Evolutionary conservation across 768 basidiomycete genomes (phyloP).

Genomic region (Rossbeevera mucosa): DNA sequence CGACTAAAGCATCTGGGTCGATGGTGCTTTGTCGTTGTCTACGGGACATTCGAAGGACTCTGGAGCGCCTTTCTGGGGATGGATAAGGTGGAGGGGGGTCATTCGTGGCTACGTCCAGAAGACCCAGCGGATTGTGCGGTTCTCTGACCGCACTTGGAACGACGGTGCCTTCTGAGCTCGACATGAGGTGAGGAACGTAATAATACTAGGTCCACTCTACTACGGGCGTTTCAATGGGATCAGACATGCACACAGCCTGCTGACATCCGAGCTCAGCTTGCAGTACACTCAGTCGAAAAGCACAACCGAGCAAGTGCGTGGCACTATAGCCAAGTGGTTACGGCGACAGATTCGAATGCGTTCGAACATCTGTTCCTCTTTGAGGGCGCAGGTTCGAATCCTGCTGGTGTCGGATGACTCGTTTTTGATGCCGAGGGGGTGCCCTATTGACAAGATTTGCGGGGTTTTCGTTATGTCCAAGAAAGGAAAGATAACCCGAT

Average conservation of each 20-base stretch:
- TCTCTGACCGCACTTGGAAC: neutral
- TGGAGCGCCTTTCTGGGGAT: conserved; percentile 40
- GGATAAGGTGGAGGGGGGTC: conserved; percentile 78
- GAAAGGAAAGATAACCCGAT: conserved; percentile 9
- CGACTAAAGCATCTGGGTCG: conserved; percentile 36
- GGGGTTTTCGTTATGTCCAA: conserved; percentile 15
- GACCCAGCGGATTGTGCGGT: conserved; percentile 7
- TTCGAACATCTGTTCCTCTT: conserved; percentile 53
- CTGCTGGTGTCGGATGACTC: conserved; percentile 50
- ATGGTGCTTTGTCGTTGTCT: conserved; percentile 28
- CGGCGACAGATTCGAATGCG: conserved; percentile 66
- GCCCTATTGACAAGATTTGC: no score
- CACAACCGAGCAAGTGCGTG: conserved; percentile 4
- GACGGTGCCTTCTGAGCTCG: neutral
- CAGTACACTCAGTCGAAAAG: no score
- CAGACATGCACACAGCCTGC: neutral
- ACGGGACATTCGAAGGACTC: conserved; percentile 29
- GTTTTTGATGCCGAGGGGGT: no score
- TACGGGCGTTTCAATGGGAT: neutral
- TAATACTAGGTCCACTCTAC: neutral
- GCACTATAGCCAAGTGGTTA: conserved; percentile 74
- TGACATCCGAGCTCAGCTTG: neutral
- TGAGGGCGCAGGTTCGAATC: conserved; percentile 67
- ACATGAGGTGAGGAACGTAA: conserved; percentile 6
- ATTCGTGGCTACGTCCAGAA: conserved; percentile 11